Base-by-base conservation (phyloP, 768 basidiomycete species). In the Rhizopogon roseolus region DNA sequence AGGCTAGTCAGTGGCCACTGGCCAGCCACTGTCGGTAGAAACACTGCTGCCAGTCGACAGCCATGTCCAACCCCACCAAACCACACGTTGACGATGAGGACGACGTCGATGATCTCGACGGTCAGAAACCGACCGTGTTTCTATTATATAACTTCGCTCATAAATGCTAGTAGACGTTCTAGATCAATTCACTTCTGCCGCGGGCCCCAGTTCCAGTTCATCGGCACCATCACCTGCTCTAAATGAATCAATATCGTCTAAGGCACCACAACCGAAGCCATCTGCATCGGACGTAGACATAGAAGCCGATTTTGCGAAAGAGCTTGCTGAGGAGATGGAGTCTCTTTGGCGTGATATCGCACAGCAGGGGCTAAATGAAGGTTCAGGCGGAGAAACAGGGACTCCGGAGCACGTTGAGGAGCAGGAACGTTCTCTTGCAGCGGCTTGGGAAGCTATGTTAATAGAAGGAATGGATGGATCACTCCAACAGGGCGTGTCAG, bases 401-500 rank as follows among this genome's bases (percentile, higher is more conserved):
- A 57, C 38, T 11, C 10, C 36, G 1, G 38, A 54, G 19, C 48
- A 48, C 53, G 57, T 49, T 39, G 53, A 57, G 22, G 62, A 69
- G 37, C 68, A 70, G 55, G 72, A 76, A 50, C 66, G 67, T 48
- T 64, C 66, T 37, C 69, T 87, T 52, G 76, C 76, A 53, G 80
- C 80, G 6, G 81, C 84, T 28, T 91, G 84, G 87, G 87, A 90
- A 65, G 76, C 78, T 3, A 83, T 89, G 80, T 68, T 90, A 10
- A 67, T 82, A 40, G 82, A 87, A 56, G 81, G 74, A 4, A 79
- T 88, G 79, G 73, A 81, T 60, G 78, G 73, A 10, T 9, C 42
- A 63, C 64, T 22, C 57, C 34, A 42, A 42, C 10, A 22, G 22
- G 19, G 45, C 39, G 14, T n/a, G 13, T 36, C 34, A 36, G 34